Base-by-base conservation (phyloP, 2,329 filamentous ascomycete genomes). In the Phoma sp. region DNA sequence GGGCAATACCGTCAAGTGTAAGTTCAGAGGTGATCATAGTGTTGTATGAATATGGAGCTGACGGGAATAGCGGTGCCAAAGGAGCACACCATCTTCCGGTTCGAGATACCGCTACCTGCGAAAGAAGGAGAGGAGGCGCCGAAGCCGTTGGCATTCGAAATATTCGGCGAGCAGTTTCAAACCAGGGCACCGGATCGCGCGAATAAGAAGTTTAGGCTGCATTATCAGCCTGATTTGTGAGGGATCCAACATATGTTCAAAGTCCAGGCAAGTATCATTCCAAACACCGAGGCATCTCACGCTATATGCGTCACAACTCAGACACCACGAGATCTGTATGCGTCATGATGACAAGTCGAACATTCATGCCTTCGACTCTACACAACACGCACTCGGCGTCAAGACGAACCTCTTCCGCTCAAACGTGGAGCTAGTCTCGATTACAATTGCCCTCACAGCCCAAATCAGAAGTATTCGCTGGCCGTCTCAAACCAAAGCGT, bases 131-230 rank as follows among this genome's bases (percentile, higher is more conserved):
- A 59, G 33, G 60, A 57, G 53, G 64, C 54, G 32, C 61, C 49
- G 29, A 80, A 77, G 56, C 77, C 78, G 15, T 80, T 97, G 67
- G 82, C 87, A 0, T 95, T 97, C 66, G 93, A 98, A 73, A 80
- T 98, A 1, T 84, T 93, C 60, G 95, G 95, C 2, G 89, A 92
- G 65, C 91, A 96, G 71, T 93, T 98, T 68, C 86, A 92, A 80
- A 86, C 88, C 61, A 83, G 92, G 10, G 87, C 93, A 2, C 87
- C 89, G 14, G 93, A 98, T 72, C 81, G 95, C 18, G 91, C 92
- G 42, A 96, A 90, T 66, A 92, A 87, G 77, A 98, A 96, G 78
- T 96, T 96, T 77, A 96, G 95, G 77, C 82, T 85, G 70, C 92
- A 93, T 71, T 92, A 91, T 67, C 80, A 92, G 59, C 83, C 87